These are phyloP conservation scores for Termitomyces sp. DNA, from an alignment of 768 basidiomycete genomes.

Conservation along the genomic window DNA sequence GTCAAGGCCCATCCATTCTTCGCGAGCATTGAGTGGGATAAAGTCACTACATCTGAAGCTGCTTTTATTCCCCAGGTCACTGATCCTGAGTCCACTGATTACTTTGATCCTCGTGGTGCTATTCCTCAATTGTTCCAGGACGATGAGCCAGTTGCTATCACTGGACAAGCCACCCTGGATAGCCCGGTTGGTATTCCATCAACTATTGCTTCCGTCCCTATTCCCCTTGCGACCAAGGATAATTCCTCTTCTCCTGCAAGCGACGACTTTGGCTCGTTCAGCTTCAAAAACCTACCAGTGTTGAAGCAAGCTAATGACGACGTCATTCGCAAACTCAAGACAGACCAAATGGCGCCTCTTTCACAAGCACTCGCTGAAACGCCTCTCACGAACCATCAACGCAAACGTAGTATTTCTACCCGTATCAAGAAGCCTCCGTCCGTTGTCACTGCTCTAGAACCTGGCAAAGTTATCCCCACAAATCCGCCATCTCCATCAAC, in stretches of 20 bases:
- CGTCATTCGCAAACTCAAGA: slow-evolving; percentile 91
- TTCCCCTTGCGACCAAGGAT: slow-evolving; percentile 32
- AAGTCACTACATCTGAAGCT: slow-evolving; percentile 81
- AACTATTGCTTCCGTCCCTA: slow-evolving; percentile 36
- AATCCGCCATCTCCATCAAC: slow-evolving; percentile 90
- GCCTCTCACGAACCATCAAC: slow-evolving; percentile 38
- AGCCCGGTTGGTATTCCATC: slow-evolving; percentile 35
- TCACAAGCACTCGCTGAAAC: slow-evolving; percentile 69
- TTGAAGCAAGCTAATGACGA: slow-evolving; percentile 99
- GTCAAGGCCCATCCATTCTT: slow-evolving; percentile 93
- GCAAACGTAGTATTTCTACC: slow-evolving; percentile 79
- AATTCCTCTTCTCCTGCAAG: slow-evolving; percentile 53
- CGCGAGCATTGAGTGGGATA: slow-evolving; percentile 87
- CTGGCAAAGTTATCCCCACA: slow-evolving; percentile 48
- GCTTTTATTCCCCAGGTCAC: slow-evolving; percentile 93
- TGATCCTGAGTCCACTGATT: slow-evolving; percentile 98
- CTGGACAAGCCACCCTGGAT: slow-evolving; percentile 44
- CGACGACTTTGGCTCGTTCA: slow-evolving; percentile 97
- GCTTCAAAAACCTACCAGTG: slow-evolving; percentile 94
- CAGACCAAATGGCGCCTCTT: slow-evolving; percentile 80
- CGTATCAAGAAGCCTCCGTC: slow-evolving; percentile 77
- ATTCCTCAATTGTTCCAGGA: slow-evolving; percentile 89
- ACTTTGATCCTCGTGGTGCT: slow-evolving; percentile 96
- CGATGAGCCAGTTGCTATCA: slow-evolving; percentile 60
- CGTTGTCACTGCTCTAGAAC: slow-evolving; percentile 65